A percentile compares a stretch with the other conserved stretches of the same genome.
phyloP scores from a whole-genome alignment of 441 rosid species.

The Arabidopsis lyrata region DNA sequence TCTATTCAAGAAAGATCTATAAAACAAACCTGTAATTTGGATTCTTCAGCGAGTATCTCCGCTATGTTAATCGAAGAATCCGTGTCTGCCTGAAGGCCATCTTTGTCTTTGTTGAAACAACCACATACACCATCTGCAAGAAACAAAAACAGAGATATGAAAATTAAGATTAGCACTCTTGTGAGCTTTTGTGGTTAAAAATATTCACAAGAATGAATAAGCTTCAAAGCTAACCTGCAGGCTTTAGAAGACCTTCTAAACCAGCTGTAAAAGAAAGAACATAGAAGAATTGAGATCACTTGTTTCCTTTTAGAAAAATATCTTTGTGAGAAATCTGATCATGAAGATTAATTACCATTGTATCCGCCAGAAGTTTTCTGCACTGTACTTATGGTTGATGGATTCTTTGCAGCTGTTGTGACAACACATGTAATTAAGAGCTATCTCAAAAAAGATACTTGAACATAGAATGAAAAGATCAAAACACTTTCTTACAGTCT shows the following conservation, averaged over 20 bases:
- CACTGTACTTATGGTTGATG: slow-evolving; percentile 20
- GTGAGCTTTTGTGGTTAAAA: background rate
- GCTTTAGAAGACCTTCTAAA: slow-evolving; percentile 30
- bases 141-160: slow-evolving; percentile 21
- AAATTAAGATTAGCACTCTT: slow-evolving; percentile 11
- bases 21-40: slow-evolving; percentile 30
- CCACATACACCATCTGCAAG: slow-evolving; percentile 44
- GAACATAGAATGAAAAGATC: too few species aligned
- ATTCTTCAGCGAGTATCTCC: slow-evolving; percentile 36
- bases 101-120: slow-evolving; percentile 41
- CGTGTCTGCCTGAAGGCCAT: slow-evolving; percentile 36
- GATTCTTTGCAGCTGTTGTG: slow-evolving; percentile 23
- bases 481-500: slow-evolving; percentile 20
- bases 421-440: background rate
- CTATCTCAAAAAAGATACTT: too few species aligned
- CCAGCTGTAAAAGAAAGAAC: slow-evolving; percentile 29
- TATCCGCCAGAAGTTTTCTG: slow-evolving; percentile 22
- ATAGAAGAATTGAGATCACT: slow-evolving; percentile 23
- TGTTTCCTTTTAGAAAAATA: background rate
- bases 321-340: slow-evolving; percentile 4
- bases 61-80: slow-evolving; percentile 39
- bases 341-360: slow-evolving; percentile 23
- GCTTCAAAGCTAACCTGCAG: slow-evolving; percentile 31
- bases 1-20: background rate
- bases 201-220: slow-evolving; percentile 11